Evolutionary conservation across 2,329 filamentous ascomycete species (phyloP).

Genomic region (Rutstroemia sp.): DNA sequence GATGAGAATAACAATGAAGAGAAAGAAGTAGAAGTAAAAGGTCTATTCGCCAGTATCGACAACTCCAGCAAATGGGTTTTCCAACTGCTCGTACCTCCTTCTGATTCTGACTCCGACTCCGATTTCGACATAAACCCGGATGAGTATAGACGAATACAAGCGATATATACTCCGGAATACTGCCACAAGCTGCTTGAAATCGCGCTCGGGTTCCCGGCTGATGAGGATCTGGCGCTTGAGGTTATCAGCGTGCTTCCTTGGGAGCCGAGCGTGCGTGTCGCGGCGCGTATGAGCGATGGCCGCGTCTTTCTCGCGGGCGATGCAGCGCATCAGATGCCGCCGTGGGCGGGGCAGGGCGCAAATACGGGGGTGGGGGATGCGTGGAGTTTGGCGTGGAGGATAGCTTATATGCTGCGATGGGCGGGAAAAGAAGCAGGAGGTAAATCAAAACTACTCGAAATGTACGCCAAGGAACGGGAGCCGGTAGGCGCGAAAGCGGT

Average conservation of each 20-base stretch:
- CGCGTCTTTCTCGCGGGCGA: conserved; percentile 40
- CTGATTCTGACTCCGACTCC: neutral
- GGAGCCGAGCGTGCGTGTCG: conserved; percentile 28
- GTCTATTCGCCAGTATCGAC: conserved; percentile 23
- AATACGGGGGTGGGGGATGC: conserved; percentile 34
- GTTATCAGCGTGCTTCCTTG: conserved; percentile 31
- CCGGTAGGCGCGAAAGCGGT: conserved; percentile 27
- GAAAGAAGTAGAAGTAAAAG: conserved; percentile 6
- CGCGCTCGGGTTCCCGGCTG: conserved; percentile 27
- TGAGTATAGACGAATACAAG: conserved; percentile 16
- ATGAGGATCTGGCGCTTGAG: conserved; percentile 20
- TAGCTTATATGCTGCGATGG: conserved; percentile 30
- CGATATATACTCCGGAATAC: conserved; percentile 17
- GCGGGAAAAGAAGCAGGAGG: conserved; percentile 14
- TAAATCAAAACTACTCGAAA: conserved; percentile 27
- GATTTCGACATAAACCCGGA: too few species aligned
- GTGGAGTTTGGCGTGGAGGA: conserved; percentile 37
- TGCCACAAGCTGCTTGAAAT: conserved; percentile 22
- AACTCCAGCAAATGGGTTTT: conserved; percentile 26
- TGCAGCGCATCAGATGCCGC: conserved; percentile 41
- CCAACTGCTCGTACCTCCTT: conserved; percentile 21
- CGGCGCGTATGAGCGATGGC: conserved; percentile 23
- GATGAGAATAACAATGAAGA: neutral
- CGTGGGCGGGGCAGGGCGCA: conserved; percentile 37
- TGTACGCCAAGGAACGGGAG: conserved; percentile 34